Evolutionary conservation across 1,284 basidiomycete species (phyloP).

Genomic region (Wolfiporia cocos): DNA sequence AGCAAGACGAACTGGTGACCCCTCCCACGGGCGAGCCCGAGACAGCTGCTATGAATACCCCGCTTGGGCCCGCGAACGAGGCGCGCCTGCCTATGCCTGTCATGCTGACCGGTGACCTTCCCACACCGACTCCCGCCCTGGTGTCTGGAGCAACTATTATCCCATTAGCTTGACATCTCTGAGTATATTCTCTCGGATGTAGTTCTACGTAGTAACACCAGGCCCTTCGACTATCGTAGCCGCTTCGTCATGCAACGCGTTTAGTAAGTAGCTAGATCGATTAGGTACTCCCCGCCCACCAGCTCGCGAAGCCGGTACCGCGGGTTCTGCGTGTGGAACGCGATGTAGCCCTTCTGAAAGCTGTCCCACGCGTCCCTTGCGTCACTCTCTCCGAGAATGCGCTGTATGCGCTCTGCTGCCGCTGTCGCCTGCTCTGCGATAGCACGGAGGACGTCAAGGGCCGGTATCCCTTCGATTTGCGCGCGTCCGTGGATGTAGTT

Average conservation of each 20-base stretch:
- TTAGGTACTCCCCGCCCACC: slow-evolving; percentile 3
- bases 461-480: slow-evolving; percentile 5
- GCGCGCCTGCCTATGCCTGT: slow-evolving; percentile 30
- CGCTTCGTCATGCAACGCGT: neutral
- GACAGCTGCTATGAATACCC: slow-evolving; percentile 29
- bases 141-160: no score
- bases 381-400: slow-evolving; percentile 6
- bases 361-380: slow-evolving; percentile 14
- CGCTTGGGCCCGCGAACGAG: slow-evolving; percentile 30
- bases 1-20: slow-evolving; percentile 17
- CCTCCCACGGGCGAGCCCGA: slow-evolving; percentile 35
- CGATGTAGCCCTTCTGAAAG: slow-evolving; percentile 11
- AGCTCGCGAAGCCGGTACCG: slow-evolving; percentile 14
- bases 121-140: slow-evolving; percentile 29
- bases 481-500: slow-evolving; percentile 14
- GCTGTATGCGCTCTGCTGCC: slow-evolving; percentile 4
- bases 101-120: slow-evolving; percentile 21
- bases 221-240: neutral
- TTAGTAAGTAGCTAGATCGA: neutral
- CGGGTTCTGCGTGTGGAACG: slow-evolving; percentile 9
- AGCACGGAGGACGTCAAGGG: slow-evolving; percentile 14
- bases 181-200: no score
- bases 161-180: no score
- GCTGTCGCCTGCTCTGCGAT: slow-evolving; percentile 21
- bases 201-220: neutral